phyloP scores from a whole-genome alignment of 2,329 filamentous ascomycete species.

The Immersiporthe knoxdaviesiana region DNA sequence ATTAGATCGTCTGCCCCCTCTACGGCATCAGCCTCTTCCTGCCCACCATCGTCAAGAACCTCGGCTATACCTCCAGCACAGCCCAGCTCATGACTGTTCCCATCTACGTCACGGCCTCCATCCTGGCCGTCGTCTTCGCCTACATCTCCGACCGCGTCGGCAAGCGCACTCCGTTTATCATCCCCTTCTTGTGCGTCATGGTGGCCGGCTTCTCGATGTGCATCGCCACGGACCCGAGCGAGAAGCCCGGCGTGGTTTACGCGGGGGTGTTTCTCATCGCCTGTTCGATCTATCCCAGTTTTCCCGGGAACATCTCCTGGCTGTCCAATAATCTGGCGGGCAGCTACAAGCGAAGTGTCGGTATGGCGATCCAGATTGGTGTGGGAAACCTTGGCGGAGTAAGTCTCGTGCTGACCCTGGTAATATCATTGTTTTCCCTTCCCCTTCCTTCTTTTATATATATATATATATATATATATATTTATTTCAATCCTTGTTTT shows the following conservation, averaged over 20 bases:
- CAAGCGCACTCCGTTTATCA: constrained; percentile 59
- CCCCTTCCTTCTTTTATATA: constrained; percentile 33
- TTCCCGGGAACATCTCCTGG: constrained; percentile 81
- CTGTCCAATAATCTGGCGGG: constrained; percentile 75
- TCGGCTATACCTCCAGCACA: constrained; percentile 60
- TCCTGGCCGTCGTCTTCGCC: constrained; percentile 56
- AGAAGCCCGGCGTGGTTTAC: constrained; percentile 59
- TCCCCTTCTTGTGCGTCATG: constrained; percentile 57
- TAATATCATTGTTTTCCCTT: no score
- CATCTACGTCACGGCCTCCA: constrained; percentile 65
- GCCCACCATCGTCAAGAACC: constrained; percentile 64
- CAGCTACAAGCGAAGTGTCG: constrained; percentile 64
- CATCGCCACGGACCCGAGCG: constrained; percentile 48
- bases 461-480: no score
- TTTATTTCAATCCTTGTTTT: no score
- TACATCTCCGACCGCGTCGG: constrained; percentile 59
- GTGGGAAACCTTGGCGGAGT: constrained; percentile 63
- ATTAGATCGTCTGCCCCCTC: constrained; percentile 56
- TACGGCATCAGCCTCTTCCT: constrained; percentile 63
- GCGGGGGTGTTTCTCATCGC: constrained; percentile 77
- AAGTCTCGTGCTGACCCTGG: constrained; percentile 35
- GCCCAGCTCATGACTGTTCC: constrained; percentile 69
- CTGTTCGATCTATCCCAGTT: constrained; percentile 78
- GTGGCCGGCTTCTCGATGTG: constrained; percentile 60
- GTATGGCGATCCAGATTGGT: constrained; percentile 68